These are phyloP conservation scores for Diaporthe batatas DNA, from an alignment of 2,329 filamentous ascomycete species.

Conservation along the genomic window DNA sequence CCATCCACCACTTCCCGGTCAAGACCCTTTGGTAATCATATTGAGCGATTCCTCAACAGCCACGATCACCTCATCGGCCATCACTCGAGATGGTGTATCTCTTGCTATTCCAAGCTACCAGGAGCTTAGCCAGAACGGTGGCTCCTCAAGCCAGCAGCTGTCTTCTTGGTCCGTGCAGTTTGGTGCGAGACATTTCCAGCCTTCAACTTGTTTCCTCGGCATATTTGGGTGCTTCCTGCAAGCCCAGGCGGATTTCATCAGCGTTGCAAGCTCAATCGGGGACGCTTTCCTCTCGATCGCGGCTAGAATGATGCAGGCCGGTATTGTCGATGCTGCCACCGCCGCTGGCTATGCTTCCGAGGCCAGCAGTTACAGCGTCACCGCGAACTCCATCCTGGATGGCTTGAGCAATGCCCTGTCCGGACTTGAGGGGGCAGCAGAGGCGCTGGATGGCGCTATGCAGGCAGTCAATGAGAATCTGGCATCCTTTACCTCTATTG, in stretches of 20 bases:
- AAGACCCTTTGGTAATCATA: slow-evolving; percentile 3
- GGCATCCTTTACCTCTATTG: neutral
- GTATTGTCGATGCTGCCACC: neutral
- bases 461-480: neutral
- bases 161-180: slow-evolving; percentile 14
- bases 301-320: neutral
- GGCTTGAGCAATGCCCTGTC: neutral
- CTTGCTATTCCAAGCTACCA: slow-evolving; percentile 4
- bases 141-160: slow-evolving; percentile 6
- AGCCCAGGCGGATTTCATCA: neutral
- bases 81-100: neutral
- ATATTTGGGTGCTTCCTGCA: slow-evolving; percentile 1
- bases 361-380: neutral
- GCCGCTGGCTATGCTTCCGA: slow-evolving; percentile 8
- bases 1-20: neutral
- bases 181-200: neutral
- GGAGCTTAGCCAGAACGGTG: slow-evolving; percentile 1
- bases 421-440: neutral
- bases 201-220: neutral
- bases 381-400: neutral
- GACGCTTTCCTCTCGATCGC: neutral
- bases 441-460: slow-evolving; percentile 28
- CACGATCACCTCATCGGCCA: neutral
- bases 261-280: neutral
- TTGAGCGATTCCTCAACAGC: slow-evolving; percentile 26